Evolutionary conservation across 78 protist species (phyloP).

Genomic region (Dictyostelium intermedium): DNA sequence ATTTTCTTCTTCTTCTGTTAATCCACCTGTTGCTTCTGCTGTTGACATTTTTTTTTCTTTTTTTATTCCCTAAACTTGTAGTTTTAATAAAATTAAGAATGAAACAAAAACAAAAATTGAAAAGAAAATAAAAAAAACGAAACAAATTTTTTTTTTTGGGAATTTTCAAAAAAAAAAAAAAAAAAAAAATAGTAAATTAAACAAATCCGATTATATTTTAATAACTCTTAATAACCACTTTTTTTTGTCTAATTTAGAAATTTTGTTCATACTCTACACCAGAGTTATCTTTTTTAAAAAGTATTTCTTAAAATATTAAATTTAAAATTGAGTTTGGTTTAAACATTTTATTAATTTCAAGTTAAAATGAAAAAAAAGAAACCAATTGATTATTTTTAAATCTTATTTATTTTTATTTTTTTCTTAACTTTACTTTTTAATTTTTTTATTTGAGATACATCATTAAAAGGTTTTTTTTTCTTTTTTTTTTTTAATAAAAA

Average conservation of each 20-base stretch:
- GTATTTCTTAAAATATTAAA: no score
- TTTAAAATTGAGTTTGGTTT: no score
- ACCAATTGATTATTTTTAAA: background rate
- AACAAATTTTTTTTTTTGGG: background rate
- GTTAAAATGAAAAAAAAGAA: background rate
- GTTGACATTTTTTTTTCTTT: background rate
- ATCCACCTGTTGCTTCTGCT: constrained; percentile 12
- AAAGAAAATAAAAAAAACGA: background rate
- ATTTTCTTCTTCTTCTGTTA: constrained; percentile 71
- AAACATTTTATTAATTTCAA: no score
- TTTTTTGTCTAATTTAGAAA: no score
- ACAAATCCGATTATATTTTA: background rate
- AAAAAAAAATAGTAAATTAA: no score
- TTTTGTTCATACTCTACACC: no score
- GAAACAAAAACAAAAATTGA: background rate
- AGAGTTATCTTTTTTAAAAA: no score
- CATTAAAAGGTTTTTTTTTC: no score
- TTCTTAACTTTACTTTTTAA: background rate
- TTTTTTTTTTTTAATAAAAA: background rate
- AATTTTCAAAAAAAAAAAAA: no score
- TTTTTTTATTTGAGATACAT: background rate
- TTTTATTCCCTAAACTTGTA: background rate
- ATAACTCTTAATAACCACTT: no score
- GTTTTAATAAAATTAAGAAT: background rate
- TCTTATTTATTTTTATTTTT: background rate